These are phyloP conservation scores for Stachybotrys chartarum DNA, from an alignment of 2,329 filamentous ascomycete species.

Conservation along the genomic window DNA sequence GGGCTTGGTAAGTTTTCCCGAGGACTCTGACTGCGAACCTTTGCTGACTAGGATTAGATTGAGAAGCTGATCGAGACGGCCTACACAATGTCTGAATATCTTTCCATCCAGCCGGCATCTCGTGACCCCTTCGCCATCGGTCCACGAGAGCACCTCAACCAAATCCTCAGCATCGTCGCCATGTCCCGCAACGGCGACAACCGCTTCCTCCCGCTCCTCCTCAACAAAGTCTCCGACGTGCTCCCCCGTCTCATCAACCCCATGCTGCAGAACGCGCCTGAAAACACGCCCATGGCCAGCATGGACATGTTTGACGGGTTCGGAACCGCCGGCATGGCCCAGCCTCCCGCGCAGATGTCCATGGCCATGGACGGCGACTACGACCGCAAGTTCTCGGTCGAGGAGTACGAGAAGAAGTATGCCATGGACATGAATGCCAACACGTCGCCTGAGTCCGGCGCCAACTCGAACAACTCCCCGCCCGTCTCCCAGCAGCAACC, in stretches of 20 bases:
- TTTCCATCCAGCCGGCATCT: constrained; percentile 56
- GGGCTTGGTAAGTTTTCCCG: constrained; percentile 52
- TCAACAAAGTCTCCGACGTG: constrained; percentile 68
- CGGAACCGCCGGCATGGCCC: constrained; percentile 54
- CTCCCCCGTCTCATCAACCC: constrained; percentile 56
- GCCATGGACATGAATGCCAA: constrained; percentile 24
- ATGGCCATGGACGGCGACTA: constrained; percentile 41
- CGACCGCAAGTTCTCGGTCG: constrained; percentile 35
- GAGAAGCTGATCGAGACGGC: constrained; percentile 77
- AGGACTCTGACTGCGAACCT: background rate
- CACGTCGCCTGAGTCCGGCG: constrained; percentile 22
- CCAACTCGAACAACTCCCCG: constrained; percentile 22
- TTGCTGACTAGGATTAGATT: constrained; percentile 37
- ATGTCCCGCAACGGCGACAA: constrained; percentile 68
- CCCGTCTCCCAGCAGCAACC: constrained; percentile 16
- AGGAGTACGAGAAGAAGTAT: constrained; percentile 34
- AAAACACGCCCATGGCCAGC: constrained; percentile 42
- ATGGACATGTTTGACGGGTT: constrained; percentile 62
- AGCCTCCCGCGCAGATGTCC: constrained; percentile 34
- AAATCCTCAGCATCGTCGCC: constrained; percentile 60
- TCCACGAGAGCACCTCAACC: constrained; percentile 66
- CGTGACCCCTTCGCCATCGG: constrained; percentile 56
- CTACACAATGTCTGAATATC: constrained; percentile 64
- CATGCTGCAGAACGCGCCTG: constrained; percentile 52
- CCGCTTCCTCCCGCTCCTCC: constrained; percentile 68